These are phyloP conservation scores for Saccharum hybrid DNA, from an alignment of 202 grass and related monocot genomes.

Conservation along the genomic window DNA sequence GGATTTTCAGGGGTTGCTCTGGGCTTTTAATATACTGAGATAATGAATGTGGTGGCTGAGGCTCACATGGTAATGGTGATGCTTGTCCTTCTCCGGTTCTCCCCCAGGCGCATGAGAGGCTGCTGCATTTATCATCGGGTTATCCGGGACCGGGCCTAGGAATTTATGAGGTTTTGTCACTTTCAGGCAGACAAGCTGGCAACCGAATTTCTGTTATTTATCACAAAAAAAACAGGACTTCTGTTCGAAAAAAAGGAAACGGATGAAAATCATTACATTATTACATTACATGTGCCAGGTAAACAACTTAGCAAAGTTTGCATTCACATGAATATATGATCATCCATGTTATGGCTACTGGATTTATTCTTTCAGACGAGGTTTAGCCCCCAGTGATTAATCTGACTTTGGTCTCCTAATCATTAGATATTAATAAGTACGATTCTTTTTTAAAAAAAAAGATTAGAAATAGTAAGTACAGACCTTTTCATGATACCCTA, in stretches of 20 bases:
- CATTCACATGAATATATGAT: conserved; percentile 14
- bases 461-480: neutral
- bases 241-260: neutral
- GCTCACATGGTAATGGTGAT: conserved; percentile 48
- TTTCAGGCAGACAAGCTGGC: conserved; percentile 10
- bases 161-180: conserved; percentile 4
- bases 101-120: neutral
- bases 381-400: conserved; percentile 23
- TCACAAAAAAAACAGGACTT: neutral
- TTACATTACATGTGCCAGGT: neutral
- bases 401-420: conserved; percentile 36
- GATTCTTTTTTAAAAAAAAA: neutral
- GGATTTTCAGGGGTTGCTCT: conserved; percentile 28
- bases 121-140: conserved; percentile 10
- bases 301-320: neutral
- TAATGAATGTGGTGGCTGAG: conserved; percentile 25
- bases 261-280: neutral
- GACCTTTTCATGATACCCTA: conserved; percentile 14
- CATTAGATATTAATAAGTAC: neutral
- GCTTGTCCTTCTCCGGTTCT: conserved; percentile 29
- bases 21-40: conserved; percentile 8
- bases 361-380: conserved; percentile 1
- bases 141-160: neutral
- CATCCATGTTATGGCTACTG: conserved; percentile 26
- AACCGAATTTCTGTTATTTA: neutral